These are phyloP conservation scores for Citrus glauca DNA, from an alignment of 345 rosid genomes.

Conservation along the genomic window DNA sequence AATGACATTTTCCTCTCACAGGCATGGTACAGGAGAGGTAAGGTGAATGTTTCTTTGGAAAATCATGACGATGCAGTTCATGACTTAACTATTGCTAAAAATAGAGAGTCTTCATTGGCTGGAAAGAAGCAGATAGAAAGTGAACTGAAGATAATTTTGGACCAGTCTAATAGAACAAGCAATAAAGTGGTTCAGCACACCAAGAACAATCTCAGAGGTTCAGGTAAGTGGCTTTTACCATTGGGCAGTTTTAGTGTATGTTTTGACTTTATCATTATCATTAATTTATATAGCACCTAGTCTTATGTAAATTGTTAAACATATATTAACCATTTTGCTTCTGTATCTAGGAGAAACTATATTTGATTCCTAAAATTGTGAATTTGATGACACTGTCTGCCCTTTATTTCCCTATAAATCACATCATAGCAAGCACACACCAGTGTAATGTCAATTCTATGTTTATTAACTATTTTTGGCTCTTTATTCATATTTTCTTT, in stretches of 20 bases:
- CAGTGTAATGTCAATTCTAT: neutral
- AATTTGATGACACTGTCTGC: neutral
- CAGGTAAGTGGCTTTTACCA: constrained; percentile 31
- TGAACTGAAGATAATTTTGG: constrained; percentile 42
- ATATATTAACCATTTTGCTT: neutral
- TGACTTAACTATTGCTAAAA: constrained; percentile 54
- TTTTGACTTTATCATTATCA: neutral
- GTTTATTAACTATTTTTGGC: neutral
- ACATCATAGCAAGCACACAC: neutral
- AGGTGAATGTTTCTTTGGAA: constrained; percentile 61
- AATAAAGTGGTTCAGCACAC: constrained; percentile 4
- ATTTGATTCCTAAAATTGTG: neutral
- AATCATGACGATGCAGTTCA: constrained; percentile 45
- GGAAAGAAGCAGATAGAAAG: constrained; percentile 78
- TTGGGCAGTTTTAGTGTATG: neutral
- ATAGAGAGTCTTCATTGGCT: constrained; percentile 42
- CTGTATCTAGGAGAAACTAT: neutral
- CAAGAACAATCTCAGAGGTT: constrained; percentile 11
- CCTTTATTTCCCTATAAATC: neutral
- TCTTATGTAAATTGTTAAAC: neutral
- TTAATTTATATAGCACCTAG: neutral
- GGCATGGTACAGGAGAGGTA: constrained; percentile 90
- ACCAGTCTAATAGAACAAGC: constrained; percentile 17
- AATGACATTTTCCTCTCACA: constrained; percentile 16
- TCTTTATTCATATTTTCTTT: no score